A percentile compares a stretch with the other conserved stretches of the same genome.
These are phyloP conservation scores for Saccharomycopsis amapae DNA, from an alignment of 805 yeast genomes.

Conservation along the genomic window DNA sequence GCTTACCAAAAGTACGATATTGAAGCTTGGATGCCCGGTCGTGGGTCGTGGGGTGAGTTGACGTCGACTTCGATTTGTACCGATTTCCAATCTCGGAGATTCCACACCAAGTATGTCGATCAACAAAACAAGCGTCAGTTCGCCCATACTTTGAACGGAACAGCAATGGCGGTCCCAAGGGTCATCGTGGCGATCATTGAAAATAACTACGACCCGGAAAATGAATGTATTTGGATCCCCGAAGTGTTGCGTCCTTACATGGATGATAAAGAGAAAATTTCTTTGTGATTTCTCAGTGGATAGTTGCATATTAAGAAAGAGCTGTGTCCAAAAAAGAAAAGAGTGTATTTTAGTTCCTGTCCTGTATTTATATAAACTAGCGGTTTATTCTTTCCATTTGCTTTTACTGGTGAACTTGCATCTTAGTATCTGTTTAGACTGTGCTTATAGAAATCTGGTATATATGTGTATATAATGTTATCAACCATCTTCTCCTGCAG, in stretches of 20 bases:
- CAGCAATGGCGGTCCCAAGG: slow-evolving; percentile 93
- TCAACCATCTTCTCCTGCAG: too few relatives aligned
- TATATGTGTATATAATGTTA: too few relatives aligned
- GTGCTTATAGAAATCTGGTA: too few relatives aligned
- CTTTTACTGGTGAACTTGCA: too few relatives aligned
- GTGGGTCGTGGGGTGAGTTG: slow-evolving; percentile 88
- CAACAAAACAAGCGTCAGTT: slow-evolving; percentile 33
- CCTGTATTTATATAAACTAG: too few relatives aligned
- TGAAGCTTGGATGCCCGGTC: slow-evolving; percentile 98
- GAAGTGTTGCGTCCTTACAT: slow-evolving; percentile 59
- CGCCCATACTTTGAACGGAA: slow-evolving; percentile 86
- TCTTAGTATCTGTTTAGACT: too few relatives aligned
- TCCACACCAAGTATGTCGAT: slow-evolving; percentile 54
- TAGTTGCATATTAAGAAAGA: too few relatives aligned
- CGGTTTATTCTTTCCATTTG: too few relatives aligned
- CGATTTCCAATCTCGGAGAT: slow-evolving; percentile 82
- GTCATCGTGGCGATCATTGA: slow-evolving; percentile 86
- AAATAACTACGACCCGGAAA: slow-evolving; percentile 60
- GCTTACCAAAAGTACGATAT: slow-evolving; percentile 88
- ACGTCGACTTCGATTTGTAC: slow-evolving; percentile 88
- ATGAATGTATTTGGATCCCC: slow-evolving; percentile 55
- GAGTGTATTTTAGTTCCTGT: too few relatives aligned
- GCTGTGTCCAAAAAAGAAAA: too few relatives aligned
- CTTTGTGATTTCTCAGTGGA: too few relatives aligned
- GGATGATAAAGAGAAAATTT: slow-evolving; percentile 49